A percentile compares a stretch with the other conserved stretches of the same genome.
phyloP scores from a whole-genome alignment of 2,329 filamentous ascomycete species.

The Paraphaeosphaeria sporulosa region DNA sequence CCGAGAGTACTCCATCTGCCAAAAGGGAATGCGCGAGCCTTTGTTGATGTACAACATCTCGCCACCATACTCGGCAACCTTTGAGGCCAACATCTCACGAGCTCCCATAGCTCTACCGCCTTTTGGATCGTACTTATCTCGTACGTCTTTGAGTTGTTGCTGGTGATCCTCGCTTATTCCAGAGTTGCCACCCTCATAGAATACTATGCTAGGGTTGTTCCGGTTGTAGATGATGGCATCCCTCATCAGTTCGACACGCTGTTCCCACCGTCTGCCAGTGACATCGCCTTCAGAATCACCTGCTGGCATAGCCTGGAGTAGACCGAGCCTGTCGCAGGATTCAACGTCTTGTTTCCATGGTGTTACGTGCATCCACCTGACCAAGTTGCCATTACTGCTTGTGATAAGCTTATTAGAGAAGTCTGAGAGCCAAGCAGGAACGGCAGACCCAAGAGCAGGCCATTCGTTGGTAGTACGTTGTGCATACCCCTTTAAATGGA shows the following conservation, averaged over 20 bases:
- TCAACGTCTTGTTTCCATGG: constrained; percentile 2
- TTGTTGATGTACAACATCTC: constrained; percentile 3
- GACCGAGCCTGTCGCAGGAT: not conserved
- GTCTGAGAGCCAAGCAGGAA: not conserved
- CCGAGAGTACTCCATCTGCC: not conserved
- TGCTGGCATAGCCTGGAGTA: not conserved
- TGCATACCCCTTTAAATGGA: not conserved
- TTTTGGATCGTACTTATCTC: not conserved
- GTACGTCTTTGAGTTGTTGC: not conserved
- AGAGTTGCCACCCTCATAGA: not conserved
- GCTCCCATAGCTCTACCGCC: not conserved
- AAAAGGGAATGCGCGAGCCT: not conserved
- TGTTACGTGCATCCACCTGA: constrained; percentile 1
- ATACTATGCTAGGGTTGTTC: not conserved
- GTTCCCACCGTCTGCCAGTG: not conserved
- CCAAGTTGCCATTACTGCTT: not conserved
- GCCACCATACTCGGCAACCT: constrained; percentile 2
- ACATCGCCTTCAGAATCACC: not conserved
- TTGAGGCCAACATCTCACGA: not conserved
- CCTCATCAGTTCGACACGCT: not conserved
- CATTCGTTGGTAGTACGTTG: constrained; percentile 1
- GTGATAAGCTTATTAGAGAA: not conserved
- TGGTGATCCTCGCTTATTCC: not conserved
- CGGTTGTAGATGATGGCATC: not conserved
- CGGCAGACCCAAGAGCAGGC: not conserved